Evolutionary conservation across 116 monocot species (phyloP).

Genomic region (Phalaenopsis hybrid): DNA sequence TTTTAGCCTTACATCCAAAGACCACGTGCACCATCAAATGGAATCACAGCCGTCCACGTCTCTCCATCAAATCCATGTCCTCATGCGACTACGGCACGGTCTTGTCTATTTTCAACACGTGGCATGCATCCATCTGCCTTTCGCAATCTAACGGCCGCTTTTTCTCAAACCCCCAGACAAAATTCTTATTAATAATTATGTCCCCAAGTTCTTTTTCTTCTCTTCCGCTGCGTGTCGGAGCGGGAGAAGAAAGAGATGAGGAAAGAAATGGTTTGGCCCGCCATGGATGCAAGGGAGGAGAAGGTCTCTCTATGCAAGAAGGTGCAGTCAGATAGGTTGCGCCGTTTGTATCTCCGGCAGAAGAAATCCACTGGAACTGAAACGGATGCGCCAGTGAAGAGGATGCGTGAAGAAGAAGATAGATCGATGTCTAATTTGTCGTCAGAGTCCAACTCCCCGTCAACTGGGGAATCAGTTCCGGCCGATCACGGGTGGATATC

Average conservation of each 20-base stretch:
- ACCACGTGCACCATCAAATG: not conserved
- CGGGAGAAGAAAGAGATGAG: not conserved
- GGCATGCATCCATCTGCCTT: not conserved
- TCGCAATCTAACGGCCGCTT: constrained; percentile 5
- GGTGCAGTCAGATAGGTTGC: not conserved
- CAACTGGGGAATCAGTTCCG: not conserved
- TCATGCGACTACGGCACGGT: not conserved
- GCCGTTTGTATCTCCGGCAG: constrained; percentile 4
- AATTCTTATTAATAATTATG: not conserved
- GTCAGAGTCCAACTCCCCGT: not conserved
- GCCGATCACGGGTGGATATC: constrained; percentile 39
- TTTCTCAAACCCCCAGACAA: not conserved
- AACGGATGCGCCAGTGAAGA: not conserved
- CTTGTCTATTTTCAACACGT: not conserved
- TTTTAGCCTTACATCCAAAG: not conserved
- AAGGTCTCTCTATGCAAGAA: not conserved
- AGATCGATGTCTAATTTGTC: not conserved
- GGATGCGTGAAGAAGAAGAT: not conserved
- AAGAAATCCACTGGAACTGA: not conserved
- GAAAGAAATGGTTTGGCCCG: not conserved
- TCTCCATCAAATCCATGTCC: constrained; percentile 4
- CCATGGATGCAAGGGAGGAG: not conserved
- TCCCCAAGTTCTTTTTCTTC: not conserved
- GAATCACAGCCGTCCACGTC: constrained; percentile 18
- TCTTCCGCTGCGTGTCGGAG: not conserved